Evolutionary conservation across 441 rosid genomes (phyloP).

Genomic region (Jatropha podagrica): DNA sequence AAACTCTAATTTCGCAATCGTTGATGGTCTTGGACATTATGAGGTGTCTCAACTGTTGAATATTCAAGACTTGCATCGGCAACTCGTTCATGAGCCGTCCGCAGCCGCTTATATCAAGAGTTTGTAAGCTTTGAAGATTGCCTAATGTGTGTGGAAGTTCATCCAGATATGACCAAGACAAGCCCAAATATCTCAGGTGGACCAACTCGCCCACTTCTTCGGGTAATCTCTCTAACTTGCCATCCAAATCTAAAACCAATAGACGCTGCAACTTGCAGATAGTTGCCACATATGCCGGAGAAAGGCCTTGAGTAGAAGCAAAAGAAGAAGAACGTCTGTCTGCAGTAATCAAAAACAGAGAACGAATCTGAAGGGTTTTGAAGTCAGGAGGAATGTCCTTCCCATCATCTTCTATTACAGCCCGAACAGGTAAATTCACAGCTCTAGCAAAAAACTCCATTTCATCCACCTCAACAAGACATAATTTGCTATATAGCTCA

Average conservation of each 20-base stretch:
- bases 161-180: not conserved
- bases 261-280: conserved; percentile 17
- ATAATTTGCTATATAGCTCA: not conserved
- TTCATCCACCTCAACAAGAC: not conserved
- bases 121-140: conserved; percentile 22
- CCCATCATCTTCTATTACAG: conserved; percentile 14
- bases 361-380: conserved; percentile 8
- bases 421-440: conserved; percentile 11
- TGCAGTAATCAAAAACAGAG: conserved; percentile 12
- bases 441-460: conserved; percentile 9
- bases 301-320: not conserved
- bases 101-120: conserved; percentile 14
- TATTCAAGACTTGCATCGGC: conserved; percentile 8
- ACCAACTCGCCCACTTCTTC: conserved; percentile 10
- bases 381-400: conserved; percentile 12
- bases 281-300: conserved; percentile 15
- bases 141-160: conserved; percentile 18
- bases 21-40: not conserved
- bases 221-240: conserved; percentile 21
- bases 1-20: conserved; percentile 16
- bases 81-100: not conserved
- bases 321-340: not conserved
- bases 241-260: conserved; percentile 18
- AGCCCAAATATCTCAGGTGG: conserved; percentile 21
- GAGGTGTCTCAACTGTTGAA: not conserved